Conservation (phyloP, 2,329 filamentous ascomycete genomes). For the Fusarium sp. region DNA sequence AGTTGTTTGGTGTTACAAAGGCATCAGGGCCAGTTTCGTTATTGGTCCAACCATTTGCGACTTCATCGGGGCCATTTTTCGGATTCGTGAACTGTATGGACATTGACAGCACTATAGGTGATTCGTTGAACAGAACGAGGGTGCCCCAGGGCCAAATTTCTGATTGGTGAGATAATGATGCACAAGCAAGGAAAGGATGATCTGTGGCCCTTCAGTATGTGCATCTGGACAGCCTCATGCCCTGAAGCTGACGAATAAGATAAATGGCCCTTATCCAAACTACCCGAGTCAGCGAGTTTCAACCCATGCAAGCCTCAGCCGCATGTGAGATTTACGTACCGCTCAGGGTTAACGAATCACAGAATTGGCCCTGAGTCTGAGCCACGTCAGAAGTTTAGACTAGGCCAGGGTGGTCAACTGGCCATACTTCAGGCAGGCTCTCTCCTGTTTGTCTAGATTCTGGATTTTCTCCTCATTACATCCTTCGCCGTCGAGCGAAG, state of each 20-base stretch:
- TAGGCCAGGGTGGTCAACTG: fast-evolving
- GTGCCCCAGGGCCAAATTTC: background rate
- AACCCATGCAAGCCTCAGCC: background rate
- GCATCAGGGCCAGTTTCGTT: background rate
- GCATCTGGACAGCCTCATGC: background rate
- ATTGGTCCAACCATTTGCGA: background rate
- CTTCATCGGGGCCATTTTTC: background rate
- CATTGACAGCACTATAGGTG: fast-evolving
- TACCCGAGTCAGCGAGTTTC: background rate
- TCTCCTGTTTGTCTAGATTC: fast-evolving
- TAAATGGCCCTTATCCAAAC: background rate
- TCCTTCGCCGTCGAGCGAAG: background rate
- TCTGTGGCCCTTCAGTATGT: background rate
- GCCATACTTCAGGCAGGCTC: background rate
- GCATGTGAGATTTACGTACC: background rate
- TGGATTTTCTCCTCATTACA: background rate
- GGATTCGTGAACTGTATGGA: background rate
- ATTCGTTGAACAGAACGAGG: fast-evolving
- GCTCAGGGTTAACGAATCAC: background rate
- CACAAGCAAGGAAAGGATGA: fast-evolving
- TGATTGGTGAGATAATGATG: background rate
- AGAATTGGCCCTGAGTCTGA: background rate
- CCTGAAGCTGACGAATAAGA: background rate
- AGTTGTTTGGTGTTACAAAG: fast-evolving
- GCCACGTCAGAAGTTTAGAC: background rate